Base-by-base conservation (phyloP, 192 early-diverging fungal genomes). In the Backusella macrospora region DNA sequence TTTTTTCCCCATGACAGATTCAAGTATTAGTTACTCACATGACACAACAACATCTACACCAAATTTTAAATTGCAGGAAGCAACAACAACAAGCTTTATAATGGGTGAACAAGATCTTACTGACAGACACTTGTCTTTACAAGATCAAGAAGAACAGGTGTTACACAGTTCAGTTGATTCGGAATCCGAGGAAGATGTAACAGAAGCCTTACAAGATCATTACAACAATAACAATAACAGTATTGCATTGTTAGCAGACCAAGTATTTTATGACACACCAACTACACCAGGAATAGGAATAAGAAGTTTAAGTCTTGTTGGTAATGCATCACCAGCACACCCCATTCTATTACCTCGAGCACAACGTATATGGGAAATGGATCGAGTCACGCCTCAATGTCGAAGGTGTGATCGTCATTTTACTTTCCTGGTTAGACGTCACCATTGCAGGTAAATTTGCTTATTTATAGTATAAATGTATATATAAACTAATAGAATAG, bases 341-440 rank as follows among this genome's bases (percentile, higher is more conserved):
- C 23, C 52, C 21, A 59, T 59, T 26, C 52, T 59, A 26, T 5
- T 26, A 26, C 52, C 52, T 59, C 52, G 23, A 59, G 9, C 52
- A 23, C 65, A 66, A 40, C 67, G 67, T n/a, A 47, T 75, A 15
- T 98, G 96, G 96, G 93, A 96, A 78, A 82, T 84, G 2, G 95
- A 95, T 72, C 82, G 89, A 37, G 86, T 91, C 5, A 90, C 91
- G 0, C 70, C 74, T 0, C 74, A 85, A 18, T 98, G 96, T 78
- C 83, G 85, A 29, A 82, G 84, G 26, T 96, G 95, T 73, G 73
- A 74, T 14, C 75, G 84, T 26, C 84, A 87, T 23, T 98, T 98
- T 75, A 89, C 86, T 0, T 76, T 98, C n/a, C 93, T 90, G 52
- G 71, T 94, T 40, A 81, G 96, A 48, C 87, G 95, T 62, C 96